These are phyloP conservation scores for Microbotryum silenes-acaulis DNA, from an alignment of 1,284 basidiomycete species.

Conservation along the genomic window DNA sequence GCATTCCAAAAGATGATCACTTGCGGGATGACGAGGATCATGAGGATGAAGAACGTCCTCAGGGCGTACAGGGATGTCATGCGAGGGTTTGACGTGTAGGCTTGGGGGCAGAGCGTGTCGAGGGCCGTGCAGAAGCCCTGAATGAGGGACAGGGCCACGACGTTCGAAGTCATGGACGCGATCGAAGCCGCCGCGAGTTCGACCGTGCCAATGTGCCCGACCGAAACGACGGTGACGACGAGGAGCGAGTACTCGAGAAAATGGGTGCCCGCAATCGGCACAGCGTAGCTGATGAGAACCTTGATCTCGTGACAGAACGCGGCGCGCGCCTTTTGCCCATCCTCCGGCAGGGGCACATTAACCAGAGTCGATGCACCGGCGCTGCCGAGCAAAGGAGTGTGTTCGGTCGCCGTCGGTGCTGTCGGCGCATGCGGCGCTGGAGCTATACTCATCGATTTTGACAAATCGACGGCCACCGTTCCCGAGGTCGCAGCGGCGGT, in stretches of 20 bases:
- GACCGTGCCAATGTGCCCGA: constrained; percentile 35
- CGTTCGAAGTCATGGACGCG: constrained; percentile 33
- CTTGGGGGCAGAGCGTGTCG: constrained; percentile 36
- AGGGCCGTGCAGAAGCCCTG: constrained; percentile 31
- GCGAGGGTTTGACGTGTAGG: constrained; percentile 29
- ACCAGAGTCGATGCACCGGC: background rate
- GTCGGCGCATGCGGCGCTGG: too few species aligned
- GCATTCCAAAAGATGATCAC: constrained; percentile 30
- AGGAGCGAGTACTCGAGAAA: constrained; percentile 30
- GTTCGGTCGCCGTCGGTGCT: background rate
- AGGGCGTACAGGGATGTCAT: constrained; percentile 32
- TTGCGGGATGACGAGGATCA: constrained; percentile 30
- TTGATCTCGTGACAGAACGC: constrained; percentile 6
- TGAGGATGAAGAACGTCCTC: constrained; percentile 29
- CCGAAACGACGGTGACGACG: constrained; percentile 26
- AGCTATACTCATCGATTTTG: too few species aligned
- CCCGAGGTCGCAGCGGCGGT: too few species aligned
- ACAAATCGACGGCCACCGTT: too few species aligned
- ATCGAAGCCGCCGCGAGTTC: constrained; percentile 34
- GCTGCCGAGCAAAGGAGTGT: background rate
- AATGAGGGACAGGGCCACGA: constrained; percentile 30
- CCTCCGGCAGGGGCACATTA: constrained; percentile 6
- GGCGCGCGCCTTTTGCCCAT: constrained; percentile 9
- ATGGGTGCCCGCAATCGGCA: constrained; percentile 26
- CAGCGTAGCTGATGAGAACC: constrained; percentile 13